A percentile compares a stretch with the other conserved stretches of the same genome.
Evolutionary conservation across 148 eudicot genomes (phyloP).

Genomic region (Drosera capensis): DNA sequence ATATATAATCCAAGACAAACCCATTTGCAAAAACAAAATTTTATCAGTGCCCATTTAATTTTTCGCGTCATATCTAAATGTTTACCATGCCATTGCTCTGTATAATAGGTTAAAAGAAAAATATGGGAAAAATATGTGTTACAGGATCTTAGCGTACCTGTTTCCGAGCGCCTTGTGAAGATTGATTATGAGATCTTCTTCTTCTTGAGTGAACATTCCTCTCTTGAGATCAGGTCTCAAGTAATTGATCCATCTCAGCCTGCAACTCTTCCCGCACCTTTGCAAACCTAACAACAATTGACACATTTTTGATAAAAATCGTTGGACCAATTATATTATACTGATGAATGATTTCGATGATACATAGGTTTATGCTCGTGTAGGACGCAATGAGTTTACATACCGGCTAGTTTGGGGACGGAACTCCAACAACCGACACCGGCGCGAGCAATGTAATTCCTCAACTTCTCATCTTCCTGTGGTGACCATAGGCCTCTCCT

Average conservation of each 20-base stretch:
- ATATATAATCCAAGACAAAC: constrained; percentile 1
- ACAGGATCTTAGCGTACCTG: constrained; percentile 96
- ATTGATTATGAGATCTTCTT: constrained; percentile 46
- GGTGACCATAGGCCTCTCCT: not conserved
- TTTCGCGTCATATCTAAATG: too few species aligned
- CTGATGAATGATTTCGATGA: not conserved
- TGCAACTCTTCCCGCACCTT: constrained; percentile 85
- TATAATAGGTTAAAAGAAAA: too few species aligned
- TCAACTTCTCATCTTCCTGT: not conserved
- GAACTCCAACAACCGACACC: not conserved
- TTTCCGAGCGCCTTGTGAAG: constrained; percentile 62
- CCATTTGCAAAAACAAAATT: not conserved
- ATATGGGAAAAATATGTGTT: too few species aligned
- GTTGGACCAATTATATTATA: not conserved
- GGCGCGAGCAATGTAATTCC: not conserved
- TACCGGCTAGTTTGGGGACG: constrained; percentile 1
- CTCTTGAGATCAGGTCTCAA: constrained; percentile 80
- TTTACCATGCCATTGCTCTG: too few species aligned
- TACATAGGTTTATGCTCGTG: not conserved
- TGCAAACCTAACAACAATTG: constrained; percentile 36
- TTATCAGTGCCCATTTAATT: not conserved
- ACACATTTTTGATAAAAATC: not conserved
- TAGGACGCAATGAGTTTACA: not conserved
- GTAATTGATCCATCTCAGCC: constrained; percentile 80
- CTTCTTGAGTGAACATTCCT: constrained; percentile 69